Base-by-base conservation (phyloP, 768 basidiomycete species). In the Gyrodon lividus region DNA sequence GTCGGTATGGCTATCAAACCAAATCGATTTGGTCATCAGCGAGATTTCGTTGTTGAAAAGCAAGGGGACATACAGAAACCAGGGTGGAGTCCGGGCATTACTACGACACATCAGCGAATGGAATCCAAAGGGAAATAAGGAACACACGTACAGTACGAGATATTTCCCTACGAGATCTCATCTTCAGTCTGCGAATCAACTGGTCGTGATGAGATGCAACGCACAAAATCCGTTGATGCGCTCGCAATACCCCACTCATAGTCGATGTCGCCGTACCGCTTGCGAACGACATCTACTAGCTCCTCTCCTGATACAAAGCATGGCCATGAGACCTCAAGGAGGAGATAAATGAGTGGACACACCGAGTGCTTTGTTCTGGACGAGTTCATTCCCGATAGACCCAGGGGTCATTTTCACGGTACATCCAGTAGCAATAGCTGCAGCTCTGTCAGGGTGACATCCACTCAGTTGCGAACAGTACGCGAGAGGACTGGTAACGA, bases 191-290 rank as follows among this genome's bases (percentile, higher is more conserved):
- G 26, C 28, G 44, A 10, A 33, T 16, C 22, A 28, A 2, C 12
- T n/a, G n/a, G 37, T 31, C 26, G 8, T 20, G 44, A 34, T 33
- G 24, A 20, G 28, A 34, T 7, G 20, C 14, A 6, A 71, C 86
- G 72, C 59, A 90, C 90, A 56, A 92, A 92, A 64, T 92, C 90
- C 3, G 90, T 92, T 5, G 88, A 92, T 12, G 87, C 89, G 40
- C 76, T 77, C 5, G 72, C 69, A 58, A 86, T 86, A 39, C 88
- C 84, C 76, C 80, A 83, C 53, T 79, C 77, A 59, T 83, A 79
- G 62, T 86, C 83, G 48, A 86, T 74, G 3, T 69, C 68, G 0
- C 85, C 87, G 51, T 83, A 86, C 48, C 80, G 80, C 54, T 79
- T 82, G 16, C 76, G 68, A 30, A 82, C 76, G 34, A 87, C 74